Conservation (phyloP, 768 basidiomycete species). For the Amyloporia xantha region DNA sequence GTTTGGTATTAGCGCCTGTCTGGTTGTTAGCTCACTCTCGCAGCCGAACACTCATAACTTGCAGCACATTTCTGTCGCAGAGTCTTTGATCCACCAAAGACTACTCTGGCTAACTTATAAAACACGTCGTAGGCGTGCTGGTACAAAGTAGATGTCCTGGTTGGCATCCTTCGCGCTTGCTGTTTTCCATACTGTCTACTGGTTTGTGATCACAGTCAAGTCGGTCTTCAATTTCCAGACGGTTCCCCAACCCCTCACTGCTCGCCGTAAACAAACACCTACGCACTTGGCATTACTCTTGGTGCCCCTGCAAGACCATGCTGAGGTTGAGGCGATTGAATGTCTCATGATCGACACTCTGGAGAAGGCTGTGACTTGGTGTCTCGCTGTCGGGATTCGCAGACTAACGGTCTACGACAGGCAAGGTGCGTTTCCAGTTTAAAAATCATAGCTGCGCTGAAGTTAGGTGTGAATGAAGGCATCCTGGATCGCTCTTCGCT, state of each 20-base stretch:
- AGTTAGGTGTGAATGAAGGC: conserved; percentile 7
- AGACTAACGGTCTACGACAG: conserved; percentile 69
- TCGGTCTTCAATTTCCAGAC: conserved; percentile 23
- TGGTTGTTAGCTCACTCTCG: too few relatives aligned
- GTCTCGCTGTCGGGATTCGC: conserved; percentile 51
- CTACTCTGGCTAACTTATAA: neutral
- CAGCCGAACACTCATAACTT: too few relatives aligned
- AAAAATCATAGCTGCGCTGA: conserved; percentile 10
- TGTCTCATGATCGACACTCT: conserved; percentile 47
- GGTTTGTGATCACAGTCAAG: conserved; percentile 34
- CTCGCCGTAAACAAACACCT: conserved; percentile 53
- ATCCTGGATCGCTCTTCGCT: conserved; percentile 20
- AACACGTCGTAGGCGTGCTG: conserved; percentile 9
- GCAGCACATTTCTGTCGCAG: too few relatives aligned
- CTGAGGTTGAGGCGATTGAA: conserved; percentile 31
- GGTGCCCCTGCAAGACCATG: conserved; percentile 33
- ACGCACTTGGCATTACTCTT: conserved; percentile 63
- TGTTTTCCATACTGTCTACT: conserved; percentile 54
- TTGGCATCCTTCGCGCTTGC: conserved; percentile 43
- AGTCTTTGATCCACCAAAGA: too few relatives aligned
- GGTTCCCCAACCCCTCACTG: conserved; percentile 41
- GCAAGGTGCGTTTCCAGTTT: conserved; percentile 41
- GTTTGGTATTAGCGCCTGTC: too few relatives aligned
- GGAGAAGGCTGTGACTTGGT: conserved; percentile 51
- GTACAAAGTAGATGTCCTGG: conserved; percentile 36